Evolutionary conservation across 176 grass and related monocot genomes (phyloP), one percentile per base, ranked within the genome.

Genomic region (Cenchrus americanus): DNA sequence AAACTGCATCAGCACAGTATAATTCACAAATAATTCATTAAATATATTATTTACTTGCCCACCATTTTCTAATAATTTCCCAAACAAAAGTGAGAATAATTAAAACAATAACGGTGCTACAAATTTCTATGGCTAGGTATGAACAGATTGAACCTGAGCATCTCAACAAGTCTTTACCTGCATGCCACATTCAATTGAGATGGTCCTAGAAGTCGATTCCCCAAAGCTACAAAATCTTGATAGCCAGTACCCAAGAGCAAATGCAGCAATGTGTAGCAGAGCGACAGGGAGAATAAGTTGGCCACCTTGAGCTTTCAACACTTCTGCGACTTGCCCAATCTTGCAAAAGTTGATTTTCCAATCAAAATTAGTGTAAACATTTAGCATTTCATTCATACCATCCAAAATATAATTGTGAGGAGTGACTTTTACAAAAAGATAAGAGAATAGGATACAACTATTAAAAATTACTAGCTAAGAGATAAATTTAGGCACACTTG

Each of bases 121-220:
- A 83, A 44, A 19, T 78, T 64, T 42, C 34, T 80, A 68, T 51
- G 59, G 66, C 22, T 87, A 73, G 26, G 51, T 17, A 85, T 49
- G 17, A 84, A 80, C n/a, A 83, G 23, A 52, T 21, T 63, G 61
- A 82, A 86, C 17, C 13, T 57, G 17, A 61, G 73, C 71, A 84
- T 40, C 12, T 61, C 5, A 71, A 41, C 49, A 69, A 87, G 14
- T 76, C 52, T 50, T 69, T 90, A 99, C 96, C 96, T 96, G 96
- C 93, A 99, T 99, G 18, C 96, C 93, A 63, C 96, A 99, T 83
- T 99, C 96, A 83, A 99, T 99, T 30, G 96, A 94, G 88, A 99
- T 83, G 27, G 96, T 99, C 66, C 96, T 88, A 57, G 91, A 95
- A 78, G 96, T 99, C 68, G 93, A 99, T 85, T 99, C 96, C 14